A percentile compares a stretch with the other conserved stretches of the same genome.
Conservation (phyloP, 208 protist genomes). For the Trypanosoma rangeli region DNA sequence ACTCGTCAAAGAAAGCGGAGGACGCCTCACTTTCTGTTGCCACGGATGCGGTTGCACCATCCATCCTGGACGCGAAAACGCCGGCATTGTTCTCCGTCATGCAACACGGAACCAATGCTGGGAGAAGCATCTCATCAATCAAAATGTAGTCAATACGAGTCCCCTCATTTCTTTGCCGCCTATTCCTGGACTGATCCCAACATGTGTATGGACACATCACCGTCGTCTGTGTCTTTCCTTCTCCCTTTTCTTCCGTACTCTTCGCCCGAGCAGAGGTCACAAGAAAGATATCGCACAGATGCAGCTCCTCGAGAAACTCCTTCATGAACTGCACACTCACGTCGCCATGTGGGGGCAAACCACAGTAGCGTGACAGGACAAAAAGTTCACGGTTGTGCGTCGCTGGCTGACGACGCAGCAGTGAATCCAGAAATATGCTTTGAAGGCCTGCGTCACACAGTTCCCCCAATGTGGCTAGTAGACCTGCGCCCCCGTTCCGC, state of each 20-base stretch:
- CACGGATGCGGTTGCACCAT: neutral
- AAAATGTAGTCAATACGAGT: slow-evolving; percentile 92
- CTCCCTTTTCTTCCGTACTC: slow-evolving; percentile 19
- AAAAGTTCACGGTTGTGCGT: slow-evolving; percentile 70
- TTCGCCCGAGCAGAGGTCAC: neutral
- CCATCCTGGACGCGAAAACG: neutral
- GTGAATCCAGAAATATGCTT: slow-evolving; percentile 42
- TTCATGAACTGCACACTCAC: slow-evolving; percentile 56
- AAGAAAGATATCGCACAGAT: slow-evolving; percentile 12
- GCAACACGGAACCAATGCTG: slow-evolving; percentile 41
- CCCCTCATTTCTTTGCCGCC: slow-evolving; percentile 80
- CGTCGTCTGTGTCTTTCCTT: slow-evolving; percentile 28
- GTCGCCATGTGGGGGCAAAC: slow-evolving; percentile 71
- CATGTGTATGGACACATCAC: slow-evolving; percentile 85
- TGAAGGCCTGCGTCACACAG: slow-evolving; percentile 51
- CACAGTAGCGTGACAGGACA: slow-evolving; percentile 50
- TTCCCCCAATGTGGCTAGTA: slow-evolving; percentile 35
- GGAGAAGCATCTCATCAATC: slow-evolving; percentile 58
- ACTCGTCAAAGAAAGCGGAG: slow-evolving; percentile 56
- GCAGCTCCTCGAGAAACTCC: slow-evolving; percentile 33
- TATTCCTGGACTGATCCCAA: slow-evolving; percentile 91
- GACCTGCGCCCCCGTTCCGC: neutral
- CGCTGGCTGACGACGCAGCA: slow-evolving; percentile 34
- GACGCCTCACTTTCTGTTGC: neutral
- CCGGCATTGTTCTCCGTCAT: slow-evolving; percentile 71